Base-by-base conservation (phyloP, 2,329 filamentous ascomycete genomes). In the Aspergillus luchuensis region DNA sequence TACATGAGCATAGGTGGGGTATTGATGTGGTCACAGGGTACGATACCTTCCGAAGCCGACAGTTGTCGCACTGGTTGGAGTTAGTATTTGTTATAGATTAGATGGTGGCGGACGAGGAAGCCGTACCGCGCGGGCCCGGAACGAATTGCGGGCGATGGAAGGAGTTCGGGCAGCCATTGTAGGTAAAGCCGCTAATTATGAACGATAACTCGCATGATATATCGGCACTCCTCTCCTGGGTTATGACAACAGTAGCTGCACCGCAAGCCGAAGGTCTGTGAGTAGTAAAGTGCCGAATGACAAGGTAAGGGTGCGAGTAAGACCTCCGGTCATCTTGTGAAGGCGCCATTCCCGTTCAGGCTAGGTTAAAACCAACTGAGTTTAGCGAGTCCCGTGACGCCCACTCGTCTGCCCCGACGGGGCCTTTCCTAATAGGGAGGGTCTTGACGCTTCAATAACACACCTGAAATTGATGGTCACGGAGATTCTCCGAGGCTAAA, bases 21-120 rank as follows among this genome's bases (percentile, higher is more conserved):
- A 13, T 7, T 19, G n/a, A 21, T n/a, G 23, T 30, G 6, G 38
- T 5, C 25, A 8, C 30, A n/a, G 28, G 17, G 21, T 28, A 23
- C 25, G 8, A 45, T 63, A 71, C 69, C 67, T 71, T 71, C 45
- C 69, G 64, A 23, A 66, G 45, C 47, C 69, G 68, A 57, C 69
- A 71, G 58, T 71, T 71, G 38, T 71, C 69, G 28, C 69, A 71
- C 69, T 71, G 17, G 23, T 8, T 4, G 25, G 25, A 36, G 61
- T 10, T 6, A 6, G 33, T 36, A 56, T 15, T 52, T 33, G 39
- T 21, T 48, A n/a, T 23, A 8, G 25, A 30, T 41, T 13, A 38
- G 28, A 10, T 15, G 15, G 21, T 5, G n/a, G 30, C 6, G n/a
- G 15, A 19, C 13, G 25, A 10, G 3, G 41, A n/a, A 49, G 28